Evolutionary conservation across 176 grass and related monocot species (phyloP).

Genomic region (Saccharum spontaneum): DNA sequence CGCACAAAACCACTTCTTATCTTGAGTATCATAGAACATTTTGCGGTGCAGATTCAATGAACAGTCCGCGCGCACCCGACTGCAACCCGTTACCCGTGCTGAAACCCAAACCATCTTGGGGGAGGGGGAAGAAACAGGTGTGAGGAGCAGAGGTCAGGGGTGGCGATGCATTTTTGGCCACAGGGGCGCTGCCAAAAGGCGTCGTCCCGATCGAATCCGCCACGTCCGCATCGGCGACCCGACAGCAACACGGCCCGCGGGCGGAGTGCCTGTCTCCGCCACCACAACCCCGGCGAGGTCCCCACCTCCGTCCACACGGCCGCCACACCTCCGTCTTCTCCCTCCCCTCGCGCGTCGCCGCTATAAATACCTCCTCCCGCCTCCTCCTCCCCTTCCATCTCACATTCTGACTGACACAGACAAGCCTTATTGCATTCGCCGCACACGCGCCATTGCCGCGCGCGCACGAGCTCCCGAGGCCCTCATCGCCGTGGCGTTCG

Average conservation of each 20-base stretch:
- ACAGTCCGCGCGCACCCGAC: neutral
- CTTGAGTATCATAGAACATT: too few species aligned
- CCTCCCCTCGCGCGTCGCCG: neutral
- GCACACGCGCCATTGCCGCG: neutral
- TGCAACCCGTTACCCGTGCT: too few species aligned
- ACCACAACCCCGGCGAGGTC: conserved; percentile 42
- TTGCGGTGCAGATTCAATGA: too few species aligned
- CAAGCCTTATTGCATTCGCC: conserved; percentile 7
- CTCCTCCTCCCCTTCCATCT: neutral
- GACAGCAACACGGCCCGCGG: conserved; percentile 14
- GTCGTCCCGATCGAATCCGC: conserved; percentile 30
- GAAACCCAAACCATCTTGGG: neutral
- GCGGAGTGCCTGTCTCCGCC: neutral
- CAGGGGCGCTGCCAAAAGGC: neutral
- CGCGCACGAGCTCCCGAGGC: neutral
- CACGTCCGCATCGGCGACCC: conserved; percentile 39
- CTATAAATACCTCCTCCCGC: conserved; percentile 28
- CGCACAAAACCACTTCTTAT: too few species aligned
- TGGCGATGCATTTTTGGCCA: conserved; percentile 32
- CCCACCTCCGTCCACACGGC: neutral
- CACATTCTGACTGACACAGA: neutral
- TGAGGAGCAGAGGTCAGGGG: neutral
- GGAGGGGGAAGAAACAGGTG: neutral
- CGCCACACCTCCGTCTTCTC: neutral
- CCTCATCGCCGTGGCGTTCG: neutral